These are phyloP conservation scores for Mycena epipterygia DNA, from an alignment of 768 basidiomycete species.

Conservation along the genomic window DNA sequence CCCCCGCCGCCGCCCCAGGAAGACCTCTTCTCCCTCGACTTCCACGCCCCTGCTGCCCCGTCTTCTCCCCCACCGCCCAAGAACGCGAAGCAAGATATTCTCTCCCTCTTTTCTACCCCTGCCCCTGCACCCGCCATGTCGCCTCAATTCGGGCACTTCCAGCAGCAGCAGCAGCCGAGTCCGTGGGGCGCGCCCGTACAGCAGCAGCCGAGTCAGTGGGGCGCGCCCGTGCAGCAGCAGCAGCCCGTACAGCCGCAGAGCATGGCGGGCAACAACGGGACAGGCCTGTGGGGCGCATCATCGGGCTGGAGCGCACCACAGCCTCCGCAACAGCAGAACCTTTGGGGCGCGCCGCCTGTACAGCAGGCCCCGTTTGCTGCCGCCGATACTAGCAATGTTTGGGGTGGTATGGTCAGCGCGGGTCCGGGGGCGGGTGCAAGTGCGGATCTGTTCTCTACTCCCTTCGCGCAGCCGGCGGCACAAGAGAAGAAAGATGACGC, in stretches of 20 bases:
- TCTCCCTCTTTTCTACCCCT: slow-evolving; percentile 80
- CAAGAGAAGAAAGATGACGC: slow-evolving; percentile 78
- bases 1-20: slow-evolving; percentile 58
- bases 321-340: slow-evolving; percentile 50
- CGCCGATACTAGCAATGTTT: slow-evolving; percentile 68
- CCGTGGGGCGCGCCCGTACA: slow-evolving; percentile 46
- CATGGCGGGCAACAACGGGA: slow-evolving; percentile 68
- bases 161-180: slow-evolving; percentile 36
- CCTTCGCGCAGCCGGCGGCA: slow-evolving; percentile 46
- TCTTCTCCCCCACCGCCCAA: slow-evolving; percentile 55
- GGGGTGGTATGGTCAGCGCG: slow-evolving; percentile 56
- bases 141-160: slow-evolving; percentile 51
- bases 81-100: slow-evolving; percentile 87
- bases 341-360: slow-evolving; percentile 51
- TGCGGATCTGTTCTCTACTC: slow-evolving; percentile 52
- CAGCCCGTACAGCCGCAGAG: slow-evolving; percentile 54
- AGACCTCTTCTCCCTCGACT: slow-evolving; percentile 90
- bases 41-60: slow-evolving; percentile 70
- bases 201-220: slow-evolving; percentile 35
- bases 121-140: slow-evolving; percentile 49
- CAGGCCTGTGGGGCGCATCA: slow-evolving; percentile 74
- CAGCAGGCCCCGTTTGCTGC: slow-evolving; percentile 52
- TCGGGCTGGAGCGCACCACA: slow-evolving; percentile 71
- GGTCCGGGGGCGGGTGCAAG: slow-evolving; percentile 41
- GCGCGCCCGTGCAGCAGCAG: slow-evolving; percentile 38